These are phyloP conservation scores for Aspergillus arachidicola DNA, from an alignment of 2,329 filamentous ascomycete species.

Conservation along the genomic window DNA sequence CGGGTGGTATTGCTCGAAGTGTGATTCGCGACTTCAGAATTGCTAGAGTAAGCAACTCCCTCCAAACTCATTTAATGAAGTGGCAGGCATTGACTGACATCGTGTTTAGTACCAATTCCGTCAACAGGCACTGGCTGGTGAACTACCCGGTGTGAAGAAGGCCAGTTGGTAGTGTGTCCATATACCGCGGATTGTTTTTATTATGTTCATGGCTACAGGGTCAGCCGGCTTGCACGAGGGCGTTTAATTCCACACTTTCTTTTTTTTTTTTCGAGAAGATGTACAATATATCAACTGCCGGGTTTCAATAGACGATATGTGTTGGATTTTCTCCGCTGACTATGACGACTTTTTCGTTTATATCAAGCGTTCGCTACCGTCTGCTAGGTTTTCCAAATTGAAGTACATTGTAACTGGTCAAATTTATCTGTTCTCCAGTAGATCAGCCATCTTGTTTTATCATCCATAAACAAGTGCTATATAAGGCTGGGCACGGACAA, in stretches of 20 bases:
- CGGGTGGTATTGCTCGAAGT: conserved; percentile 87
- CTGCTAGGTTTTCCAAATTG: too few relatives aligned
- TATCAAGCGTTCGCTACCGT: too few relatives aligned
- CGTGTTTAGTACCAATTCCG: conserved; percentile 81
- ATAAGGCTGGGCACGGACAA: too few relatives aligned
- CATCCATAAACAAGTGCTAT: too few relatives aligned
- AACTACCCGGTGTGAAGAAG: conserved; percentile 90
- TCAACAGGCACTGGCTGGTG: conserved; percentile 80
- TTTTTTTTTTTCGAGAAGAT: conserved; percentile 13
- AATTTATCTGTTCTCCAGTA: too few relatives aligned
- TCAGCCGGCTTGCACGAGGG: conserved; percentile 26
- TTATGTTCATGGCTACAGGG: conserved; percentile 19
- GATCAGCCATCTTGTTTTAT: too few relatives aligned
- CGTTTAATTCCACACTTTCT: conserved; percentile 25
- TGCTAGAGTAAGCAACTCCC: conserved; percentile 70
- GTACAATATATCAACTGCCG: conserved; percentile 16
- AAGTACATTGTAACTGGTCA: too few relatives aligned
- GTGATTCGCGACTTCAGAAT: conserved; percentile 92
- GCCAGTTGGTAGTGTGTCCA: conserved; percentile 77
- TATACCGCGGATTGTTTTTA: conserved; percentile 10
- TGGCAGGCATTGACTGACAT: conserved; percentile 19
- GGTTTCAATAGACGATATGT: conserved; percentile 2
- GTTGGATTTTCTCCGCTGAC: background rate
- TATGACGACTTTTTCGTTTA: too few relatives aligned
- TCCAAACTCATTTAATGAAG: background rate